Percentiles rank a stretch among this genome's conserved stretches.
These are phyloP conservation scores for Colletotrichum filicis DNA, from an alignment of 2,329 filamentous ascomycete genomes.

Conservation along the genomic window DNA sequence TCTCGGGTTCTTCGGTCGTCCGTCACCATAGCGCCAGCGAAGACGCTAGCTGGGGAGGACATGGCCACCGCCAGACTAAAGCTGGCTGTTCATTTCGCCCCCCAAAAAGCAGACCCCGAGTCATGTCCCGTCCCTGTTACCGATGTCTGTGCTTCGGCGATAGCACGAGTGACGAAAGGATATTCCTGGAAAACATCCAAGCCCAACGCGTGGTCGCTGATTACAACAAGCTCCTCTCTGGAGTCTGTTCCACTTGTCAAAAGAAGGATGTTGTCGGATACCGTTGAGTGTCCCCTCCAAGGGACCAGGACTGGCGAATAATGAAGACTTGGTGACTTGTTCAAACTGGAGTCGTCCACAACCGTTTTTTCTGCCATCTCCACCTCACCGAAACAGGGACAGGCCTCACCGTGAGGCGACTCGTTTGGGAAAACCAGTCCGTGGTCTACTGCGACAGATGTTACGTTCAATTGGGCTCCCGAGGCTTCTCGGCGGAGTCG, in stretches of 20 bases:
- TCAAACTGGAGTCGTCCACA: not conserved
- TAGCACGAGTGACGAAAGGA: constrained; percentile 4
- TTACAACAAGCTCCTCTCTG: not conserved
- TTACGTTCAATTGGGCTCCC: not conserved
- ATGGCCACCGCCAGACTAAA: not conserved
- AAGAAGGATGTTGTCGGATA: constrained; percentile 4
- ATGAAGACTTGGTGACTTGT: not conserved
- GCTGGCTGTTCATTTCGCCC: not conserved
- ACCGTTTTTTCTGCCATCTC: not conserved
- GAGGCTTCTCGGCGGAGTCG: constrained; percentile 14
- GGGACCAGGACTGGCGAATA: constrained; percentile 5
- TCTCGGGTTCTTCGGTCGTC: constrained; percentile 3
- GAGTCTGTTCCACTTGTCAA: constrained; percentile 2
- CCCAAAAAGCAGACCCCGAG: not conserved
- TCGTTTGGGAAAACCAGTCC: constrained; percentile 11
- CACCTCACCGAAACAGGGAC: constrained; percentile 10
- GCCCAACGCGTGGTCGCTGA: not conserved
- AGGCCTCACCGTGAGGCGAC: not conserved
- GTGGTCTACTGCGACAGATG: constrained; percentile 2
- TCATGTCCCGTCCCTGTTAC: constrained; percentile 10
- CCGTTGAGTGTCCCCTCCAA: not conserved
- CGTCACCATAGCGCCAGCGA: not conserved
- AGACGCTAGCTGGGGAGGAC: constrained; percentile 1
- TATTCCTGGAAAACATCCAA: not conserved
- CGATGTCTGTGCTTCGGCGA: constrained; percentile 8